phyloP scores from a whole-genome alignment of 257 asterid species.

The Nicotiana benthamiana region DNA sequence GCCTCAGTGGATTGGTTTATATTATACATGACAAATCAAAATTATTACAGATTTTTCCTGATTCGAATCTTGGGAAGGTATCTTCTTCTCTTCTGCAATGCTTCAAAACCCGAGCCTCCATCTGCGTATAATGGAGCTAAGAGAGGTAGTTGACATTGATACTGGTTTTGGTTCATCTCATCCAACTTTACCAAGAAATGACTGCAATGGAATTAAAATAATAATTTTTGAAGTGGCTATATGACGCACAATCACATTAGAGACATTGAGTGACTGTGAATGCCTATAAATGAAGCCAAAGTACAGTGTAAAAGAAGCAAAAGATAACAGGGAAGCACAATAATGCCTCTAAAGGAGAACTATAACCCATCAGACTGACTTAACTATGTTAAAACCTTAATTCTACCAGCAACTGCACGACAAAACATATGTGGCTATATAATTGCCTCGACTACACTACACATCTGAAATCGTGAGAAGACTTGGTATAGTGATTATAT shows the following conservation, averaged over 20 bases:
- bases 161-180: neutral
- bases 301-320: neutral
- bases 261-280: neutral
- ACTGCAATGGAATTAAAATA: neutral
- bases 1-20: neutral
- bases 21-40: neutral
- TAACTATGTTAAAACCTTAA: neutral
- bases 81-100: neutral
- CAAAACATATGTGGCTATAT: neutral
- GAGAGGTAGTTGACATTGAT: neutral
- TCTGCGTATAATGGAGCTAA: neutral
- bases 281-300: neutral
- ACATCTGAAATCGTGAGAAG: neutral
- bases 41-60: neutral
- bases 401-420: neutral
- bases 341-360: neutral
- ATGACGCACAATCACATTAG: neutral
- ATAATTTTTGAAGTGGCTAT: neutral
- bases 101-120: constrained; percentile 4
- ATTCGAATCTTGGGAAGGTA: neutral
- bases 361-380: neutral
- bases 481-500: neutral
- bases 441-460: neutral
- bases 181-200: constrained; percentile 7
- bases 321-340: neutral